Percentiles rank a stretch among this genome's conserved stretches.
These are phyloP conservation scores for Mycena latifolia DNA, from an alignment of 768 basidiomycete genomes.

Conservation along the genomic window DNA sequence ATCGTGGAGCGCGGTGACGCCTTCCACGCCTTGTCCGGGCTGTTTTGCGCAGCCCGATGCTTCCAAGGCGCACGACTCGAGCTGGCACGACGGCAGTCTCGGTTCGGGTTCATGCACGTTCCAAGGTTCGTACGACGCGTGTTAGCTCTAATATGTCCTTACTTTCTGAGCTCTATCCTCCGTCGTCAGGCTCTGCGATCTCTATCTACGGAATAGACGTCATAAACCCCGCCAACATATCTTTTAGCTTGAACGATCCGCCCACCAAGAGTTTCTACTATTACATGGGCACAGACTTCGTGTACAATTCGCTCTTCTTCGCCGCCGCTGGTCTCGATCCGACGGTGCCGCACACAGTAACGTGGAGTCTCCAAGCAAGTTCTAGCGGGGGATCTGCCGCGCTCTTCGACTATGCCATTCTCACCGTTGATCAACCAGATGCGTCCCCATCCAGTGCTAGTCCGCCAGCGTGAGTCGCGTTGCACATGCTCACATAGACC, in stretches of 20 bases:
- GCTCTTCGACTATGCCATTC: conserved; percentile 22
- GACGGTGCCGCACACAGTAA: conserved; percentile 19
- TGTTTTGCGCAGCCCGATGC: conserved; percentile 20
- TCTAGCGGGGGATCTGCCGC: conserved; percentile 5
- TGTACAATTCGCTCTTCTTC: conserved; percentile 1
- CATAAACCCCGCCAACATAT: conserved; percentile 1
- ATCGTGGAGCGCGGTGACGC: background rate
- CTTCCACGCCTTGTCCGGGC: conserved; percentile 4
- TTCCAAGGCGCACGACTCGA: background rate
- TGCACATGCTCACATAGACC: background rate
- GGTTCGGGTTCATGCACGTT: conserved; percentile 18
- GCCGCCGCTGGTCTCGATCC: conserved; percentile 22
- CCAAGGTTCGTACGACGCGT: conserved; percentile 20
- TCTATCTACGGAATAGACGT: conserved; percentile 27
- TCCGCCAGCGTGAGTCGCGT: conserved; percentile 1
- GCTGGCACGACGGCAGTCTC: conserved; percentile 19
- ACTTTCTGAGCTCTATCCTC: background rate
- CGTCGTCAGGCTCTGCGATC: conserved; percentile 15
- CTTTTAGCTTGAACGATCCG: conserved; percentile 14
- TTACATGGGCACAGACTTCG: background rate
- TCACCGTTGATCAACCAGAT: conserved; percentile 19
- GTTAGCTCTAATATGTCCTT: background rate
- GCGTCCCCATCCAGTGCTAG: conserved; percentile 1
- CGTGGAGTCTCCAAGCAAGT: conserved; percentile 1
- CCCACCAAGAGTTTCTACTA: conserved; percentile 4